Conservation (phyloP, 805 yeast genomes). For the Kuraishia ogatae region DNA sequence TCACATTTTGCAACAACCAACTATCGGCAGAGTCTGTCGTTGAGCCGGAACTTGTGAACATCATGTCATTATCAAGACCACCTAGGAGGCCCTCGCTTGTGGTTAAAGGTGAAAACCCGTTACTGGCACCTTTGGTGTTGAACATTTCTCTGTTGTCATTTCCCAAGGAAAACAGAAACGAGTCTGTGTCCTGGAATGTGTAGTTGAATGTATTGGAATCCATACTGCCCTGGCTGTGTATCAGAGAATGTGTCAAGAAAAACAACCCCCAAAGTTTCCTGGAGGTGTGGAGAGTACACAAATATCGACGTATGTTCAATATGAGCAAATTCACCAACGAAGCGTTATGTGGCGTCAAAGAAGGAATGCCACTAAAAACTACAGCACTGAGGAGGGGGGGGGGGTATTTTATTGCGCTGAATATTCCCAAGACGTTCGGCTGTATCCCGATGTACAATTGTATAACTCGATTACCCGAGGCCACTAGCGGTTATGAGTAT, state of each 20-base stretch:
- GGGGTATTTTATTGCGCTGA: no score
- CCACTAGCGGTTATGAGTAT: no score
- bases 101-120: background rate
- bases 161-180: conserved; percentile 16
- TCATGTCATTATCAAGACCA: background rate
- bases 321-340: no score
- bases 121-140: background rate
- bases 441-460: background rate
- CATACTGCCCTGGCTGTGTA: conserved; percentile 2
- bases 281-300: no score
- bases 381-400: no score
- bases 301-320: no score
- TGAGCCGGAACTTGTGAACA: background rate
- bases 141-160: conserved; percentile 4
- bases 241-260: background rate
- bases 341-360: no score
- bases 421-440: no score
- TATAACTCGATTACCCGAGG: no score
- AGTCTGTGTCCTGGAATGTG: conserved; percentile 18
- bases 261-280: no score
- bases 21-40: background rate
- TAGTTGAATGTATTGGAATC: conserved; percentile 11
- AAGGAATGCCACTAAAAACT: no score
- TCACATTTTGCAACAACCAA: background rate
- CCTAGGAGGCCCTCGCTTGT: background rate